Conservation (phyloP, 192 early-diverging fungal genomes). For the Coemansia sp. region DNA sequence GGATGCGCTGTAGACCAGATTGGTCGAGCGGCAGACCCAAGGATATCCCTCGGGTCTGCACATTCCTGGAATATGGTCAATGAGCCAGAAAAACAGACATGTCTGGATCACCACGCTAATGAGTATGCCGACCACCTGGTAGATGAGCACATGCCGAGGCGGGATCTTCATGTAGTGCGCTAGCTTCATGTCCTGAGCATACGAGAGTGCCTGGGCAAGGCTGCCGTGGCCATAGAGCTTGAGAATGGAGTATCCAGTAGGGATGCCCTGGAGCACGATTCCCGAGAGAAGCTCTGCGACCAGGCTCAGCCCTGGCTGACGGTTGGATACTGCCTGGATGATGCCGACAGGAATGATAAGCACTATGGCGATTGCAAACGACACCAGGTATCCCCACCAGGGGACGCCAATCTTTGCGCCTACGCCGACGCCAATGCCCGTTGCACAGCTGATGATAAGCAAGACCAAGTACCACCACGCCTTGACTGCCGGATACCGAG, state of each 20-base stretch:
- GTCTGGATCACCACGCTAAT: slow-evolving; percentile 69
- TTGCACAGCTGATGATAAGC: slow-evolving; percentile 58
- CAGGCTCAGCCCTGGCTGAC: slow-evolving; percentile 74
- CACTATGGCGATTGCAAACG: slow-evolving; percentile 64
- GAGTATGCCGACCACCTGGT: slow-evolving; percentile 72
- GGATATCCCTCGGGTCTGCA: slow-evolving; percentile 63
- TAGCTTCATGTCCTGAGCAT: slow-evolving; percentile 73
- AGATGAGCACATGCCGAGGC: slow-evolving; percentile 76
- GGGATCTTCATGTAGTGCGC: slow-evolving; percentile 84
- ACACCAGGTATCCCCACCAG: slow-evolving; percentile 77
- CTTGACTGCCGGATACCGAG: slow-evolving; percentile 71
- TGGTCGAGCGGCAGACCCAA: slow-evolving; percentile 65
- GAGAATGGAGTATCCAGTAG: slow-evolving; percentile 80
- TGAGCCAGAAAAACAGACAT: slow-evolving; percentile 65
- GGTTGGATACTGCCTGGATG: slow-evolving; percentile 79
- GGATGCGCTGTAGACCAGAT: slow-evolving; percentile 68
- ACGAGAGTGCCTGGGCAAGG: slow-evolving; percentile 72
- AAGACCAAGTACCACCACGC: slow-evolving; percentile 72
- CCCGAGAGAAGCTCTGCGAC: slow-evolving; percentile 84
- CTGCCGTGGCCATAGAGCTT: slow-evolving; percentile 82
- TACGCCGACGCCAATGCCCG: slow-evolving; percentile 57
- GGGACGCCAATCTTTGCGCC: slow-evolving; percentile 74
- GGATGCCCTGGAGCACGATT: slow-evolving; percentile 73
- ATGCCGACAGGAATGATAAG: slow-evolving; percentile 82
- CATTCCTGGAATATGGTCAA: slow-evolving; percentile 61